A percentile compares a stretch with the other conserved stretches of the same genome.
Evolutionary conservation across 2,329 filamentous ascomycete species (phyloP).

Genomic region (Bretziella fagacearum): DNA sequence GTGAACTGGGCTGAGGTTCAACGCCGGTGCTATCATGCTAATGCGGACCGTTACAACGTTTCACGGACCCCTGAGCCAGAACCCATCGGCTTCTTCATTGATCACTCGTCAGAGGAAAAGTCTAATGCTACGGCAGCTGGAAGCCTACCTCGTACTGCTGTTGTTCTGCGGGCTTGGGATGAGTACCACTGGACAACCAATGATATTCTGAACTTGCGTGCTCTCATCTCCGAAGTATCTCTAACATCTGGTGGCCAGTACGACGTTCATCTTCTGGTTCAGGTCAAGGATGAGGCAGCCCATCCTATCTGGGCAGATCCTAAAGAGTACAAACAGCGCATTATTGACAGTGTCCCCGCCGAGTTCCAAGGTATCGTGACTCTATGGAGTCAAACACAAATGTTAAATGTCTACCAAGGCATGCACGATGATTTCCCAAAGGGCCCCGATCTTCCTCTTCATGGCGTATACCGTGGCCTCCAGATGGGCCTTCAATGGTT

Average conservation of each 20-base stretch:
- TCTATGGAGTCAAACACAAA: conserved; percentile 86
- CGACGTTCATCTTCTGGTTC: conserved; percentile 69
- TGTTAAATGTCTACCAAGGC: conserved; percentile 77
- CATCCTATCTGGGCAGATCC: conserved; percentile 66
- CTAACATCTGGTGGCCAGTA: conserved; percentile 74
- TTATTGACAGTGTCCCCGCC: conserved; percentile 51
- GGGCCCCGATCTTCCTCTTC: conserved; percentile 55
- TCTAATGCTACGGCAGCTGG: conserved; percentile 14
- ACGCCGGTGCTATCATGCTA: conserved; percentile 52
- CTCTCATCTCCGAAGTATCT: conserved; percentile 67
- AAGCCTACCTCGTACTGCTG: conserved; percentile 45
- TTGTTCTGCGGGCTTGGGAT: conserved; percentile 70
- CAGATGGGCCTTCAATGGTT: conserved; percentile 95
- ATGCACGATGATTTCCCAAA: conserved; percentile 59
- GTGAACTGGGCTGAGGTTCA: conserved; percentile 70
- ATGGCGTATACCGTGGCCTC: conserved; percentile 81
- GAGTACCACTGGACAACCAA: conserved; percentile 65
- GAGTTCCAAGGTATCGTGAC: conserved; percentile 84
- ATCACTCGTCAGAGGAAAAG: conserved; percentile 19
- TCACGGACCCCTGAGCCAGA: conserved; percentile 19
- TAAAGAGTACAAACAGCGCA: conserved; percentile 48
- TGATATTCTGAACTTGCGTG: conserved; percentile 64
- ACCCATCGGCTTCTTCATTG: conserved; percentile 36
- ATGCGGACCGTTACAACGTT: conserved; percentile 46
- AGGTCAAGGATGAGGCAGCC: conserved; percentile 59